Evolutionary conservation across 306 rosid species (phyloP).

Genomic region (Prunus armeniaca): DNA sequence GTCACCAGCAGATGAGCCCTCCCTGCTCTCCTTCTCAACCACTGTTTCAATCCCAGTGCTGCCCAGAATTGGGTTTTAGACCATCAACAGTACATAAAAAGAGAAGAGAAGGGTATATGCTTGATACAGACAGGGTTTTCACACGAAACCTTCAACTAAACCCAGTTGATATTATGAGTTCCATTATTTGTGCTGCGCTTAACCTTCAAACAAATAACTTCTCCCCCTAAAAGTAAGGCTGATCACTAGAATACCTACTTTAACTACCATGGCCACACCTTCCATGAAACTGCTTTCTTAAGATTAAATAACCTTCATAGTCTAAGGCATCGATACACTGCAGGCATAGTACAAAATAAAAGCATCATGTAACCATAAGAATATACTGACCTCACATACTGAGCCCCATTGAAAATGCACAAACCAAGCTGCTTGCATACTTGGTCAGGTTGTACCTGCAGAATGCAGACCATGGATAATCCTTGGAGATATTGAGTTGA

Average conservation of each 20-base stretch:
- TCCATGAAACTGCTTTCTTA: too few relatives aligned
- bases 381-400: constrained; percentile 47
- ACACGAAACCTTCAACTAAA: neutral
- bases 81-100: constrained; percentile 4
- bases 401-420: constrained; percentile 35
- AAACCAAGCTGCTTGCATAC: constrained; percentile 65
- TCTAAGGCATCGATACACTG: too few relatives aligned
- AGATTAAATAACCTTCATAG: too few relatives aligned
- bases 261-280: too few relatives aligned
- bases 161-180: neutral
- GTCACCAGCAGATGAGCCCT: constrained; percentile 32
- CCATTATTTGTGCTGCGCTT: neutral
- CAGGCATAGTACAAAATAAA: too few relatives aligned
- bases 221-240: too few relatives aligned
- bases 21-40: constrained; percentile 44
- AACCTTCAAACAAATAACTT: neutral
- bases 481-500: neutral
- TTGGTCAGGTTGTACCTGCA: constrained; percentile 52
- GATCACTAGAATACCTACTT: too few relatives aligned
- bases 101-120: neutral
- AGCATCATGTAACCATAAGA: neutral
- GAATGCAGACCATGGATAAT: constrained; percentile 22
- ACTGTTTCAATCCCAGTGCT: constrained; percentile 66
- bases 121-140: neutral
- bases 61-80: constrained; percentile 20